Percentiles rank a stretch among this genome's conserved stretches.
phyloP scores from a whole-genome alignment of 495 filamentous ascomycete genomes.

The Aspergillus cristatus region DNA sequence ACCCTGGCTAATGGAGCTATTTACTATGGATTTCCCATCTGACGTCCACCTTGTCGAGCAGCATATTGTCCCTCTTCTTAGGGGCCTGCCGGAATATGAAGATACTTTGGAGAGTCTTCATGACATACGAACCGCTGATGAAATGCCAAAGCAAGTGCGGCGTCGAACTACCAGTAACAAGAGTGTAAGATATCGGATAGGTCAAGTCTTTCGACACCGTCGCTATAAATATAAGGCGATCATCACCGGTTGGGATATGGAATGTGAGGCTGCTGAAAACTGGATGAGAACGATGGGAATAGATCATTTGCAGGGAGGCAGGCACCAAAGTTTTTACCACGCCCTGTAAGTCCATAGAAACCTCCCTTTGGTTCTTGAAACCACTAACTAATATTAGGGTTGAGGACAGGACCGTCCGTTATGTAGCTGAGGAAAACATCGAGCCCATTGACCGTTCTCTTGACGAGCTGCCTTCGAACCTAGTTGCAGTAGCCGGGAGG shows the following conservation, averaged over 20 bases:
- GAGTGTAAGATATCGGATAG: constrained; percentile 61
- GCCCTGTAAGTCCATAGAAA: constrained; percentile 54
- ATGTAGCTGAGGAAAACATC: constrained; percentile 87
- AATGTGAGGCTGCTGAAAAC: constrained; percentile 42
- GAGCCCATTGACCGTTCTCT: constrained; percentile 44
- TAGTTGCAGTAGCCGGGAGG: constrained; percentile 67
- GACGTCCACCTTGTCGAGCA: constrained; percentile 60
- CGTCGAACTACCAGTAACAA: constrained; percentile 25
- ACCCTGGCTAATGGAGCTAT: constrained; percentile 57
- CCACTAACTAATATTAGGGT: constrained; percentile 37
- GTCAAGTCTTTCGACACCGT: constrained; percentile 75
- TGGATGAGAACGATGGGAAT: constrained; percentile 56
- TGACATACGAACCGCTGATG: constrained; percentile 52
- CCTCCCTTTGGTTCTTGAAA: not conserved
- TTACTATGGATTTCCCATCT: constrained; percentile 49
- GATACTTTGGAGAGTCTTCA: constrained; percentile 45
- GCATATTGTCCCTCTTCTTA: constrained; percentile 52
- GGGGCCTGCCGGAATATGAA: constrained; percentile 29
- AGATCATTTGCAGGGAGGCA: constrained; percentile 50
- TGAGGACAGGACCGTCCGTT: constrained; percentile 59
- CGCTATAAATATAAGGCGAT: constrained; percentile 72
- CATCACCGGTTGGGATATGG: constrained; percentile 77
- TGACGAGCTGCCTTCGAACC: constrained; percentile 36
- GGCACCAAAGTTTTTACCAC: constrained; percentile 74
- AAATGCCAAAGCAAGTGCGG: constrained; percentile 46